A percentile compares a stretch with the other conserved stretches of the same genome.
phyloP scores from a whole-genome alignment of 1,284 basidiomycete species.

The Cerrena zonata region DNA sequence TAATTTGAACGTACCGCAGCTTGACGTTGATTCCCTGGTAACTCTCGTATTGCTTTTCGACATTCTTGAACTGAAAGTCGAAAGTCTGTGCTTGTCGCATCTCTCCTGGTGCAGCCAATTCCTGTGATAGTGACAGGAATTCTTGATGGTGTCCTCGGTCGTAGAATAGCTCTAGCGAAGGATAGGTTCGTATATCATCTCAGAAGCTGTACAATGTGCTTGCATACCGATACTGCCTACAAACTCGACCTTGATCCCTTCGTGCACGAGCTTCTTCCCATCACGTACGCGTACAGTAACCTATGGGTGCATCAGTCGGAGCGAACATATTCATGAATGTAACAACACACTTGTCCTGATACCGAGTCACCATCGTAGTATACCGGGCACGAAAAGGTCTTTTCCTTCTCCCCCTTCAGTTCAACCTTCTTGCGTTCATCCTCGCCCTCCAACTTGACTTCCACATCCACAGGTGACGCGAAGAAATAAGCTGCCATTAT shows the following conservation, averaged over 20 bases:
- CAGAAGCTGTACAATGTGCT: background rate
- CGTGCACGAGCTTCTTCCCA: slow-evolving; percentile 91
- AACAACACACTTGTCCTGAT: slow-evolving; percentile 67
- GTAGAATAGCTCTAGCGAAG: slow-evolving; percentile 82
- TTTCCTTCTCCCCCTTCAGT: slow-evolving; percentile 74
- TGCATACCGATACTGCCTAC: slow-evolving; percentile 87
- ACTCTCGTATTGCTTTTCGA: slow-evolving; percentile 98
- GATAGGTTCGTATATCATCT: background rate
- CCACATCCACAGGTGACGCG: slow-evolving; percentile 84
- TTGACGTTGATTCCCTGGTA: slow-evolving; percentile 99
- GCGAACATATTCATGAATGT: slow-evolving; percentile 1
- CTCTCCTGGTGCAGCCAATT: slow-evolving; percentile 89
- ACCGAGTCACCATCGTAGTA: slow-evolving; percentile 95
- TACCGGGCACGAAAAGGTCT: slow-evolving; percentile 79
- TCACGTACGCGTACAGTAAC: slow-evolving; percentile 85
- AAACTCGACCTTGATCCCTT: slow-evolving; percentile 97
- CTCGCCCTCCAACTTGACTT: slow-evolving; percentile 83
- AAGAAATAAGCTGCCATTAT: slow-evolving; percentile 88
- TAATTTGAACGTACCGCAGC: slow-evolving; percentile 57
- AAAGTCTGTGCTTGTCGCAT: slow-evolving; percentile 92
- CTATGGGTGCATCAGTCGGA: slow-evolving; percentile 37
- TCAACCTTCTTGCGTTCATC: slow-evolving; percentile 79
- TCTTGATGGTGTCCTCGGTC: slow-evolving; percentile 97
- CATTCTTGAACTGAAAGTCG: slow-evolving; percentile 97
- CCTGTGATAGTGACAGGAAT: slow-evolving; percentile 91